These are phyloP conservation scores for Pinguiococcus pyrenoidosus DNA, from an alignment of 108 stramenopile species.

Conservation along the genomic window DNA sequence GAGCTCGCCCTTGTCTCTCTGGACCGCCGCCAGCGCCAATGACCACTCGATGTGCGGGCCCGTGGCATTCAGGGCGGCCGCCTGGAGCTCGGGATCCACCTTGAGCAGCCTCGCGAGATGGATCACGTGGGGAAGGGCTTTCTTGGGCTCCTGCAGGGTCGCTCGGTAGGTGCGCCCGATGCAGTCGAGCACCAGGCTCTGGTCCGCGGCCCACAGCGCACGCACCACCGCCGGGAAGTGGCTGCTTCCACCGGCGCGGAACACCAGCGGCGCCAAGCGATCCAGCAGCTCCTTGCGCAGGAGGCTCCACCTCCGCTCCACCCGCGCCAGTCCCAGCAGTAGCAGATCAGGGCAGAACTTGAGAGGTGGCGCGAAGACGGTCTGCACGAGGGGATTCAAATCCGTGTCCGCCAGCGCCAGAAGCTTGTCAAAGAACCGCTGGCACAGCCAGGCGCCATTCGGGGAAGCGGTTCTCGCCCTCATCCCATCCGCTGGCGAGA, in stretches of 20 bases:
- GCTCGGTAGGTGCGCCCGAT: conserved; percentile 73
- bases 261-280: conserved; percentile 76
- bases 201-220: conserved; percentile 66
- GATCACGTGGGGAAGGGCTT: conserved; percentile 43
- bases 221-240: conserved; percentile 52
- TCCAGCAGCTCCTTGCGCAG: conserved; percentile 69
- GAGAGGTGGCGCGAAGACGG: conserved; percentile 47
- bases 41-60: conserved; percentile 57
- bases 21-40: conserved; percentile 58
- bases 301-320: conserved; percentile 8
- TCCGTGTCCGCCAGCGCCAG: not conserved
- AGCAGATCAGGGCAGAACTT: conserved; percentile 23
- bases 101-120: conserved; percentile 61
- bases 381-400: conserved; percentile 26
- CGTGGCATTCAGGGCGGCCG: conserved; percentile 12
- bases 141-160: conserved; percentile 34
- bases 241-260: conserved; percentile 62
- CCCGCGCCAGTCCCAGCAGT: conserved; percentile 12
- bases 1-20: conserved; percentile 65
- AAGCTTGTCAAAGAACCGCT: not conserved
- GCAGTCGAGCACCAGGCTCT: conserved; percentile 61
- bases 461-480: not conserved
- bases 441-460: too few species aligned
- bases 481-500: conserved; percentile 28
- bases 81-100: conserved; percentile 51